Evolutionary conservation across 352 stramenopile genomes (phyloP).

Genomic region (Globisporangium carolinianum): DNA sequence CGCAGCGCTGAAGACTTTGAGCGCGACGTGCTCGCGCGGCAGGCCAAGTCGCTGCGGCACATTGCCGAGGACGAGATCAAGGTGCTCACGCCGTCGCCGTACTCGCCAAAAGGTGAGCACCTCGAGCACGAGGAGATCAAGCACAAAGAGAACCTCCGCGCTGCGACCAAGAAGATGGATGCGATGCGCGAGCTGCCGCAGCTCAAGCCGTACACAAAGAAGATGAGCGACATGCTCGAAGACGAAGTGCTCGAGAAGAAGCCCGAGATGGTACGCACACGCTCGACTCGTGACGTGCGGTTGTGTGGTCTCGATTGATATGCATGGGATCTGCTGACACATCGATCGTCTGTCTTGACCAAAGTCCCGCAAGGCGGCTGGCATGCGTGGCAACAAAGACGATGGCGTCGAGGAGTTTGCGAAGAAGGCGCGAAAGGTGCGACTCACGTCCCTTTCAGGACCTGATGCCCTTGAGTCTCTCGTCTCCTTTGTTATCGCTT

Average conservation of each 20-base stretch:
- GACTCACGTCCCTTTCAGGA: background rate
- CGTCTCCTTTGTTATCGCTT: background rate
- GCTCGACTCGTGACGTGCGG: background rate
- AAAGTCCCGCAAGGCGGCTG: slow-evolving; percentile 19
- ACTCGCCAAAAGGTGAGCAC: slow-evolving; percentile 4
- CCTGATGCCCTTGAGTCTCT: background rate
- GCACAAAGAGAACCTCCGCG: slow-evolving; percentile 14
- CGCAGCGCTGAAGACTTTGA: slow-evolving; percentile 27
- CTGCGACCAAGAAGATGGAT: slow-evolving; percentile 18
- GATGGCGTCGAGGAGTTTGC: slow-evolving; percentile 22
- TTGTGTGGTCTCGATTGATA: background rate
- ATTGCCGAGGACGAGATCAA: slow-evolving; percentile 16
- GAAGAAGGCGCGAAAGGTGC: slow-evolving; percentile 34
- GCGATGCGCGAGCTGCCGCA: slow-evolving; percentile 26
- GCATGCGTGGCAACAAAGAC: slow-evolving; percentile 16
- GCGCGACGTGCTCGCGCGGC: slow-evolving; percentile 28
- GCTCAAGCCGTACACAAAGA: slow-evolving; percentile 46
- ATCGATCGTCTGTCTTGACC: background rate
- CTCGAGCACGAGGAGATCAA: background rate
- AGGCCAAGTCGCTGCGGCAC: slow-evolving; percentile 29
- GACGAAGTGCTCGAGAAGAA: slow-evolving; percentile 30
- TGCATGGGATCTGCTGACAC: background rate
- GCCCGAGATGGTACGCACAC: slow-evolving; percentile 19
- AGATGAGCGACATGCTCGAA: slow-evolving; percentile 38
- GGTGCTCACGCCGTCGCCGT: slow-evolving; percentile 12